These are phyloP conservation scores for Lagenidium giganteum DNA, from an alignment of 352 stramenopile species.

Conservation along the genomic window DNA sequence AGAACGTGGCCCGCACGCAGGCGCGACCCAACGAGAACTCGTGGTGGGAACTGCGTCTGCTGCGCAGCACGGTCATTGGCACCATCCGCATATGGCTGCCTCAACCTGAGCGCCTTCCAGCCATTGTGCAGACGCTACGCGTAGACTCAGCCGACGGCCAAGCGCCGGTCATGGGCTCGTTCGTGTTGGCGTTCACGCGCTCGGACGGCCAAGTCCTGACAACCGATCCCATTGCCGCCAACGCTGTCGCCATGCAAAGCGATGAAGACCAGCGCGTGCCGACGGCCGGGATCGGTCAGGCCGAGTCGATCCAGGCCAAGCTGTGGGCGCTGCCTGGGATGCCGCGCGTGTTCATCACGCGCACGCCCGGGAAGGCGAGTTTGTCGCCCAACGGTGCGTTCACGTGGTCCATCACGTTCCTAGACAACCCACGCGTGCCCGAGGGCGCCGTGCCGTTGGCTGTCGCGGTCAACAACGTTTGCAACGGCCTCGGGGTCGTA, in stretches of 20 bases:
- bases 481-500: slow-evolving; percentile 25
- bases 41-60: slow-evolving; percentile 71
- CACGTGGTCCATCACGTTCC: slow-evolving; percentile 67
- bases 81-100: slow-evolving; percentile 60
- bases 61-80: slow-evolving; percentile 34
- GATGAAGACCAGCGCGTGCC: slow-evolving; percentile 41
- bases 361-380: slow-evolving; percentile 22
- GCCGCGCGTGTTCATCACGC: slow-evolving; percentile 39
- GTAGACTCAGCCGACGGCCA: slow-evolving; percentile 31
- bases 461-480: slow-evolving; percentile 33
- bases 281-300: slow-evolving; percentile 29
- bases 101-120: slow-evolving; percentile 13
- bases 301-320: slow-evolving; percentile 57
- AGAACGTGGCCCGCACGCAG: slow-evolving; percentile 45
- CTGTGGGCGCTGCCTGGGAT: slow-evolving; percentile 26
- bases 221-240: slow-evolving; percentile 34
- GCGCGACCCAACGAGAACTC: slow-evolving; percentile 18
- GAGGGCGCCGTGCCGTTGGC: slow-evolving; percentile 13
- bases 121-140: slow-evolving; percentile 21
- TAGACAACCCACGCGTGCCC: slow-evolving; percentile 25
- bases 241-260: slow-evolving; percentile 47
- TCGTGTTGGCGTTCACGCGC: slow-evolving; percentile 33
- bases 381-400: slow-evolving; percentile 42
- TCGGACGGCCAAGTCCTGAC: slow-evolving; percentile 14
- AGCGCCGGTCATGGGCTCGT: slow-evolving; percentile 28